A percentile compares a stretch with the other conserved stretches of the same genome.
phyloP scores from a whole-genome alignment of 1,284 basidiomycete species.

The Melampsora larici-populina region DNA sequence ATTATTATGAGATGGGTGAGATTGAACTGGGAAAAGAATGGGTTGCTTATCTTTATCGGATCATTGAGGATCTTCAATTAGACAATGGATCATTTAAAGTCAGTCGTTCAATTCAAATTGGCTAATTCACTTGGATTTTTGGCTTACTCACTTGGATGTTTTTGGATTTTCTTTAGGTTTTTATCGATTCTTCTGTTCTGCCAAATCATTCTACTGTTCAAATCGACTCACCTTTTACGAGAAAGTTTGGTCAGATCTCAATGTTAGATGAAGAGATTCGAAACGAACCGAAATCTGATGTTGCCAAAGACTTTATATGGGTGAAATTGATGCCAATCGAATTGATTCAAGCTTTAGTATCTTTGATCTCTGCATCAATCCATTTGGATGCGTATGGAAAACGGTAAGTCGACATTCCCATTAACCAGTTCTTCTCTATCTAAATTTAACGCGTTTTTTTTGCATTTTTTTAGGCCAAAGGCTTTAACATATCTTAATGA shows the following conservation, averaged over 20 bases:
- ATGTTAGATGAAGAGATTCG: no score
- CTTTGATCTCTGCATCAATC: conserved; percentile 13
- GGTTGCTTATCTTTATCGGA: background rate
- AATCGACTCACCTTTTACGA: no score
- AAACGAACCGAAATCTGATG: no score
- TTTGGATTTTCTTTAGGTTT: no score
- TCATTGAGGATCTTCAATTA: background rate
- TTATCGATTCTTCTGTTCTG: no score
- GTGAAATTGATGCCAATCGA: no score
- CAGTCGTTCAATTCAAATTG: background rate
- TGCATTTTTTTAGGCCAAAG: conserved; percentile 11
- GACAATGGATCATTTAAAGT: conserved; percentile 11
- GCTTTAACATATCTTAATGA: conserved; percentile 4
- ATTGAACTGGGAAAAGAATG: conserved; percentile 6
- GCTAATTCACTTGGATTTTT: no score
- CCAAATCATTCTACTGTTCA: no score
- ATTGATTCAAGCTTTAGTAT: background rate
- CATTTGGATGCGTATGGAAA: conserved; percentile 38
- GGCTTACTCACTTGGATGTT: no score
- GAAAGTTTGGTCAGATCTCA: no score
- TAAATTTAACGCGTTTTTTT: background rate
- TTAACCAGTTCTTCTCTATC: background rate
- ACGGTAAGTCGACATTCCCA: conserved; percentile 5
- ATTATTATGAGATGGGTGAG: conserved; percentile 4
- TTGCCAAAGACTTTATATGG: no score